Evolutionary conservation across 2,329 filamentous ascomycete species (phyloP), one percentile per base, ranked within the genome.

Genomic region (Venturiaceae sp.): DNA sequence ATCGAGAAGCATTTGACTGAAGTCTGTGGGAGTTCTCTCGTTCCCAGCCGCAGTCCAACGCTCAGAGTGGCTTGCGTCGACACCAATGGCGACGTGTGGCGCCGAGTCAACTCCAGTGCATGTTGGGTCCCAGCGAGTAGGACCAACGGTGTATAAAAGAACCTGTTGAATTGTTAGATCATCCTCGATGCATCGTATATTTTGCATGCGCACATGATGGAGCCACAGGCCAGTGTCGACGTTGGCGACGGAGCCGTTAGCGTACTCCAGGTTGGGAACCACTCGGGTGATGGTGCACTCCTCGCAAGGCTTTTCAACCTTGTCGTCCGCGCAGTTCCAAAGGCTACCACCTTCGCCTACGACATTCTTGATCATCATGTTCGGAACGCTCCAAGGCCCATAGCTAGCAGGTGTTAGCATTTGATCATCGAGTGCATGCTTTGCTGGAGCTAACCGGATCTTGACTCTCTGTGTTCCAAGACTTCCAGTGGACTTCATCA

Each of bases 11-110:
- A 11, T 44, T n/a, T n/a, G n/a, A n/a, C n/a, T n/a, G n/a, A n/a
- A n/a, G 52, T 55, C 21, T 14, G 39, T 11, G 14, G 30, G 11
- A 14, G 54, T 57, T 8, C 37, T 11, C 54, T 57, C 54, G 54
- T 57, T 57, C 11, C 54, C 54, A 23, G 13, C 9, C n/a, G 36
- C 11, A 36, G 55, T 56, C 39, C 11, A 54, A 9, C 54, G 54
- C 37, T 57, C 54, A 11, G 36, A 14, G 37, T 55, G 55, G 13
- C 9, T 9, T 9, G 54, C 39, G 11, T 36, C 11, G 13, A n/a
- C 37, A 11, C 36, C 36, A 26, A 57, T 26, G 34, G 11, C 37
- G 16, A 54, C 8, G 34, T 57, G 54, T 8, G 54, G 54, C 9
- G 55, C 39, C 11, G 14, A 23, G 11, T 13, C 9, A 11, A 13